Evolutionary conservation across 345 rosid genomes (phyloP), one percentile per base, ranked within the genome.

Genomic region (Eucalyptus caleyi): DNA sequence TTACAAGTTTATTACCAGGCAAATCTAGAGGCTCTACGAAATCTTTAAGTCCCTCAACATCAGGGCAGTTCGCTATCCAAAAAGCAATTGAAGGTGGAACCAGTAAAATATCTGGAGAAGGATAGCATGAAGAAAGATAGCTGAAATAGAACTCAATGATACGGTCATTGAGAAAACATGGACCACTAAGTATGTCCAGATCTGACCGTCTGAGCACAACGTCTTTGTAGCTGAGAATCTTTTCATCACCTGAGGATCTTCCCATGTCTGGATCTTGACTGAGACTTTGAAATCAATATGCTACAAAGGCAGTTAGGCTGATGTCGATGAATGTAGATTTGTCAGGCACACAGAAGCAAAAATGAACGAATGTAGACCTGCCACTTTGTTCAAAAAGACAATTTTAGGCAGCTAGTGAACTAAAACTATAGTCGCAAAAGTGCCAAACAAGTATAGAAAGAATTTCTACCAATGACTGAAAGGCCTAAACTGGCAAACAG

Each of bases 131-230:
- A 37, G 98, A 94, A 32, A 97, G 94, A 90, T 91, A 91, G 91
- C 97, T 95, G 88, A 96, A 93, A 91, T 97, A 97, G 90, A 97
- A 97, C 92, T 97, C 99, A 16, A 97, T 95, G 86, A 97, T 90
- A 90, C 96, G 92, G 90, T 97, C 99, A 56, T 95, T 97, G 21
- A 97, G 92, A 88, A 87, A 96, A 65, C 49, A 53, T 2, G 93
- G 95, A 49, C 96, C 96, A 45, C 89, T 91, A 37, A 97, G 94
- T 87, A 97, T 95, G 87, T 93, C 94, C 91, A 96, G 90, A 89
- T 97, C 98, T 9, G 97, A 96, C 90, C 88, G 93, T 93, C 99
- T 92, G 45, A 97, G 97, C 81, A 97, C 98, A 34, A 94, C 97
- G 89, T 98, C 99, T 49, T 95, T 92, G 92, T 93, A 94, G 93